Base-by-base conservation (phyloP, 441 rosid species). In the Caryocar brasiliense region DNA sequence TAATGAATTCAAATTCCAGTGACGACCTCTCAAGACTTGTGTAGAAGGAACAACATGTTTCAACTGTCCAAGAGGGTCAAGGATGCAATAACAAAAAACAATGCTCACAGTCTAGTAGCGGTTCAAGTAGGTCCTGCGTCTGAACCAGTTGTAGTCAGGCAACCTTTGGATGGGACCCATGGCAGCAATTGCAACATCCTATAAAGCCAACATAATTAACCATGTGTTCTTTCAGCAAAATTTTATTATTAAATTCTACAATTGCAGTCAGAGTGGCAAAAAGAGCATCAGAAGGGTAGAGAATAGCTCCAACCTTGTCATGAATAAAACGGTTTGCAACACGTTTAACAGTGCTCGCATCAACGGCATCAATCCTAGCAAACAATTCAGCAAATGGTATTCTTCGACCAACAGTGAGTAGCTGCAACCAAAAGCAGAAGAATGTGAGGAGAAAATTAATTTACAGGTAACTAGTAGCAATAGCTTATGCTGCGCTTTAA, bases 91-190 rank as follows among this genome's bases (percentile, higher is more conserved):
- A 44, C 19, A 25, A 47, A 40, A 40, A 32, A 39, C 56, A 26
- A 14, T 14, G n/a, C 6, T 35, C 4, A 7, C 1, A 49, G 22
- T 49, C 64, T 79, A 93, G 80, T 93, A 86, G 27, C 97, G 80
- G 82, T 81, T 81, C 86, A 84, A 78, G 91, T 84, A 93, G 55
- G 99, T 93, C 61, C 96, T 76, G 75, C 99, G 97, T 73, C 97
- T 81, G 88, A 93, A 93, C 86, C 90, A 82, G 78, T 86, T 89
- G 83, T 93, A 93, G 66, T 93, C 95, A 0, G 84, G 96, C 68
- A 93, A 64, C 13, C 72, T 75, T 56, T 82, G 95, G 74, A 93
- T 72, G 15, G 99, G 97, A 6, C 99, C 99, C 80, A 86, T 82
- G 7, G 95, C 95, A 21, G 96, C 88, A 59, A 93, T 89, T 25